These are phyloP conservation scores for Aaosphaeria pasadenensis DNA, from an alignment of 2,329 filamentous ascomycete genomes.

Conservation along the genomic window DNA sequence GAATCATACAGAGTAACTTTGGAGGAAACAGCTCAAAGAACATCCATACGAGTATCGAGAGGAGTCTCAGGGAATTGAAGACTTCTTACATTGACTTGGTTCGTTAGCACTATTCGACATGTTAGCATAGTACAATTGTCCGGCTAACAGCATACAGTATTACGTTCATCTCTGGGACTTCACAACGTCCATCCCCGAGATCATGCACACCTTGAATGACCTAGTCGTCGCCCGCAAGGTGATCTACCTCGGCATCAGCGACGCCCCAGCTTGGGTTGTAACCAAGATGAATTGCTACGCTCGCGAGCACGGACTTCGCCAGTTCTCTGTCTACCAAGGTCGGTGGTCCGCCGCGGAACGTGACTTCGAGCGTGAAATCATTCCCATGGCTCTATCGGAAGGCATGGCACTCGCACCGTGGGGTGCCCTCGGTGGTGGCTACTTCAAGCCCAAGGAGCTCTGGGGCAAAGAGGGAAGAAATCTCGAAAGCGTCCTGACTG, in stretches of 20 bases:
- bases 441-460: slow-evolving; percentile 44
- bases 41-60: slow-evolving; percentile 17
- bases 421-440: slow-evolving; percentile 47
- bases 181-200: slow-evolving; percentile 41
- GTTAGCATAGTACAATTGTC: background rate
- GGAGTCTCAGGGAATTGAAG: slow-evolving; percentile 37
- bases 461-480: slow-evolving; percentile 46
- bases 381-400: slow-evolving; percentile 43
- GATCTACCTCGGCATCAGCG: slow-evolving; percentile 43
- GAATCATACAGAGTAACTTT: slow-evolving; percentile 18
- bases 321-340: slow-evolving; percentile 41
- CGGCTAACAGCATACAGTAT: slow-evolving; percentile 13
- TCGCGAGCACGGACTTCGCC: slow-evolving; percentile 37
- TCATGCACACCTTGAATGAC: slow-evolving; percentile 44
- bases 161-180: slow-evolving; percentile 44
- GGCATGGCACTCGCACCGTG: slow-evolving; percentile 52
- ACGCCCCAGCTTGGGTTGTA: slow-evolving; percentile 42
- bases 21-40: slow-evolving; percentile 22
- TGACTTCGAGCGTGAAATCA: slow-evolving; percentile 46
- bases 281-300: slow-evolving; percentile 34
- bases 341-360: slow-evolving; percentile 42
- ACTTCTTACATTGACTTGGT: slow-evolving; percentile 62
- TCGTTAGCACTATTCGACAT: background rate
- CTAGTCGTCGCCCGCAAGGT: slow-evolving; percentile 42
- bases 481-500: slow-evolving; percentile 34